A percentile compares a stretch with the other conserved stretches of the same genome.
These are phyloP conservation scores for Tylopilus cervinicoccineus DNA, from an alignment of 768 basidiomycete species.

Conservation along the genomic window DNA sequence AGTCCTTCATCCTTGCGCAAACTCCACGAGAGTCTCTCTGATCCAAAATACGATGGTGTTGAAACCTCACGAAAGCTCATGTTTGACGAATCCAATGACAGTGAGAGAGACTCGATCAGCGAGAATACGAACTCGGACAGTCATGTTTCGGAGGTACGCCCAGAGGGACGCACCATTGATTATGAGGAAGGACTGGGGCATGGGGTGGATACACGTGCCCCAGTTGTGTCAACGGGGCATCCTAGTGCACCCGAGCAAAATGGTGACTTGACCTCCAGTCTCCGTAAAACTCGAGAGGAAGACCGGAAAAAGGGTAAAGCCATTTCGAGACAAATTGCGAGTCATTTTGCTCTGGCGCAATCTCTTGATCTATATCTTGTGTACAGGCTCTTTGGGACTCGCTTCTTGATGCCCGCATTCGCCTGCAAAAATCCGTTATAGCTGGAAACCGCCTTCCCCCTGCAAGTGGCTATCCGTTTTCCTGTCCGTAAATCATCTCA, in stretches of 20 bases:
- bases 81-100: slow-evolving; percentile 34
- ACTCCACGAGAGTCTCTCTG: slow-evolving; percentile 58
- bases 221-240: slow-evolving; percentile 15
- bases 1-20: slow-evolving; percentile 72
- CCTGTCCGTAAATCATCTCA: slow-evolving; percentile 11
- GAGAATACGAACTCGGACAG: slow-evolving; percentile 20
- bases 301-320: slow-evolving; percentile 82
- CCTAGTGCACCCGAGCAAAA: slow-evolving; percentile 1
- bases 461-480: slow-evolving; percentile 37
- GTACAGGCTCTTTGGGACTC: slow-evolving; percentile 78
- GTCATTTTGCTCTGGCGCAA: slow-evolving; percentile 27
- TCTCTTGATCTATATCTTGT: slow-evolving; percentile 4
- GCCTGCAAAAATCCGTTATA: slow-evolving; percentile 74
- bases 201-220: slow-evolving; percentile 4
- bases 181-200: slow-evolving; percentile 15
- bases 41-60: slow-evolving; percentile 76
- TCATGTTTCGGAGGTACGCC: slow-evolving; percentile 14
- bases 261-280: slow-evolving; percentile 46
- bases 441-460: slow-evolving; percentile 63
- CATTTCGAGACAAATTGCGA: slow-evolving; percentile 77
- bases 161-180: slow-evolving; percentile 3
- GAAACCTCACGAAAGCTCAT: slow-evolving; percentile 59
- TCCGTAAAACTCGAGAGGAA: slow-evolving; percentile 59
- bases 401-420: slow-evolving; percentile 87
- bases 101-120: slow-evolving; percentile 3